Percentiles rank a stretch among this genome's conserved stretches.
These are phyloP conservation scores for Arachnomyces sp. DNA, from an alignment of 2,329 filamentous ascomycete genomes.

Conservation along the genomic window DNA sequence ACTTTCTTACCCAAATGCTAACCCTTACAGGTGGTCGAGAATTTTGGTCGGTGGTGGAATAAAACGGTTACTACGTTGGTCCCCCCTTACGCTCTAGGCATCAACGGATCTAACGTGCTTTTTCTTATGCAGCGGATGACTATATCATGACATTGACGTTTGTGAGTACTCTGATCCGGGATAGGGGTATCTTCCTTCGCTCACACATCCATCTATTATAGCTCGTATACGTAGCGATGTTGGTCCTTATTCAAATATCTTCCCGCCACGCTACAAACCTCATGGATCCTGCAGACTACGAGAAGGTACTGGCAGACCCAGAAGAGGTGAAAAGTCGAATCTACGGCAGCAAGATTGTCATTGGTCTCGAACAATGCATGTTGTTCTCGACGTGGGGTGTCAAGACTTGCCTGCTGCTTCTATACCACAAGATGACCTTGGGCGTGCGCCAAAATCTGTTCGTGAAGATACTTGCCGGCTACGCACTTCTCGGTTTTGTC, in stretches of 20 bases:
- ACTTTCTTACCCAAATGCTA: not conserved
- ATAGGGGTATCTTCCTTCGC: too few relatives aligned
- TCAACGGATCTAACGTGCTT: too few relatives aligned
- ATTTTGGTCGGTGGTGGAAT: constrained; percentile 21
- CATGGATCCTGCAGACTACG: constrained; percentile 28
- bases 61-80: constrained; percentile 22
- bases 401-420: constrained; percentile 47
- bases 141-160: constrained; percentile 30
- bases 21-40: constrained; percentile 15
- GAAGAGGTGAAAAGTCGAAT: constrained; percentile 34
- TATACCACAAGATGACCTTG: constrained; percentile 45
- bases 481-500: constrained; percentile 40
- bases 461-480: constrained; percentile 27
- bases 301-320: constrained; percentile 23
- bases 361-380: constrained; percentile 56
- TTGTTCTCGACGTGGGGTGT: constrained; percentile 46
- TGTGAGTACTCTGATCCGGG: constrained; percentile 18
- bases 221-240: constrained; percentile 27
- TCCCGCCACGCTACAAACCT: constrained; percentile 31
- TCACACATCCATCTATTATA: constrained; percentile 8
- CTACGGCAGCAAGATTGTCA: constrained; percentile 53
- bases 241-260: constrained; percentile 31
- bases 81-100: not conserved
- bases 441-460: constrained; percentile 7
- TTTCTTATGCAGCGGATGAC: constrained; percentile 24